Base-by-base conservation (phyloP, 108 stramenopile species). In the Skeletonema menzelii region DNA sequence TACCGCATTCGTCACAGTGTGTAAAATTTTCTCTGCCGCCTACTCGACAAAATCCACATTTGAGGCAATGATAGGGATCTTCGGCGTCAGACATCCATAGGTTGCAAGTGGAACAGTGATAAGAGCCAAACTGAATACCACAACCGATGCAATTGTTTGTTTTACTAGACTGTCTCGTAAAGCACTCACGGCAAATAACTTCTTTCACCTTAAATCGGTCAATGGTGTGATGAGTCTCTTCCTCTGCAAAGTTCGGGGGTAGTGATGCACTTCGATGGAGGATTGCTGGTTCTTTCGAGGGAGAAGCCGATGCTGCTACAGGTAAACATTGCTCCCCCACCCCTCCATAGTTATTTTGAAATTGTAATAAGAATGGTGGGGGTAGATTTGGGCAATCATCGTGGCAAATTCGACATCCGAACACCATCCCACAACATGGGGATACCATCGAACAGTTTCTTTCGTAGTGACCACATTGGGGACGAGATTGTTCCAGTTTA, bases 331-430 rank as follows among this genome's bases (percentile, higher is more conserved):
- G 26, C 31, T 44, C 37, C 17, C 31, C 59, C 13, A 15, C 30
- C 11, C 10, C 63, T 40, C 59, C 37, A 20, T 56, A 15, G 22
- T 61, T 46, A 14, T 73, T 17, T 30, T 42, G 40, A n/a, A 42
- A 42, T 15, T 42, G 40, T 42, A 71, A 34, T 27, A 66, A 72
- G 58, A 86, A 70, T 17, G 82, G 82, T n/a, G 91, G 91, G 42
- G 90, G 90, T n/a, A 95, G 76, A 37, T 78, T 78, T 4, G 88
- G 84, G 56, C 80, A 80, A 63, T 95, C 94, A 67, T 95, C 91
- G 77, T 95, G 94, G 73, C 94, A 95, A 44, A 95, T 92, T 2
- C 94, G 90, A 75, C 94, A 95, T 24, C 94, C 94, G 84, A 95
- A 92, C 30, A 88, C 88, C 35, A 88, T 65, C 28, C 94, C 94